A percentile compares a stretch with the other conserved stretches of the same genome.
Conservation (phyloP, 179 eudicot species). For the Pouteria campechiana region DNA sequence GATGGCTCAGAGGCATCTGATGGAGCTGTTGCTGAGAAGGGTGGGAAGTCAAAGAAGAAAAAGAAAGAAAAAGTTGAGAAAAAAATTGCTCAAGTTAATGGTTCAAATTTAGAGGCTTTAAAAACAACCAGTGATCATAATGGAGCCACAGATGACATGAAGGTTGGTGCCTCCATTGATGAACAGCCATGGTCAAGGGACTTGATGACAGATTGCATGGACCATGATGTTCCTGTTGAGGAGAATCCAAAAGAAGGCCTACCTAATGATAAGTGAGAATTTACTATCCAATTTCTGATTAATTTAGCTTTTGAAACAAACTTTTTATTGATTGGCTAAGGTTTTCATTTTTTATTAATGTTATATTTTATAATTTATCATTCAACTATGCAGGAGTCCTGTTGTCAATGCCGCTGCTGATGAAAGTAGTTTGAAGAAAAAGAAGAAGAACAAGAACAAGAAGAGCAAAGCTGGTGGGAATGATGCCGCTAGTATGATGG, state of each 20-base stretch:
- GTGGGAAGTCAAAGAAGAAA: slow-evolving; percentile 18
- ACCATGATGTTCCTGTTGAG: slow-evolving; percentile 4
- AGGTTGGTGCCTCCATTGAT: slow-evolving; percentile 4
- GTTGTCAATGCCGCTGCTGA: slow-evolving; percentile 14
- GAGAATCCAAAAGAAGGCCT: slow-evolving; percentile 9
- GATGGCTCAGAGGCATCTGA: slow-evolving; percentile 7
- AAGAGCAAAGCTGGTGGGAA: slow-evolving; percentile 22
- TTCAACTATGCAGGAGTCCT: slow-evolving; percentile 13
- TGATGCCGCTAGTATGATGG: slow-evolving; percentile 1
- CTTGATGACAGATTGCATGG: background rate
- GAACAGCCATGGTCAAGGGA: slow-evolving; percentile 2
- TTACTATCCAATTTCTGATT: background rate
- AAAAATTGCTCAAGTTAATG: slow-evolving; percentile 9
- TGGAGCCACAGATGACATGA: slow-evolving; percentile 1
- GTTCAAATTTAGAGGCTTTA: no score
- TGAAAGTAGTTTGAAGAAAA: slow-evolving; percentile 22
- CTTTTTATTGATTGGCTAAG: no score
- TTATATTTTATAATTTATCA: background rate
- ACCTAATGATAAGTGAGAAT: slow-evolving; percentile 13
- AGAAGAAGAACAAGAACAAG: slow-evolving; percentile 36
- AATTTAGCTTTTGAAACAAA: no score
- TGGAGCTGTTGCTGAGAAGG: slow-evolving; percentile 9
- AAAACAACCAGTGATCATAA: no score
- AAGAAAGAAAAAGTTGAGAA: slow-evolving; percentile 20
- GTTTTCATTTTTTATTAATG: background rate